Conservation (phyloP, 306 rosid species). For the Gastrolobium villosum region DNA sequence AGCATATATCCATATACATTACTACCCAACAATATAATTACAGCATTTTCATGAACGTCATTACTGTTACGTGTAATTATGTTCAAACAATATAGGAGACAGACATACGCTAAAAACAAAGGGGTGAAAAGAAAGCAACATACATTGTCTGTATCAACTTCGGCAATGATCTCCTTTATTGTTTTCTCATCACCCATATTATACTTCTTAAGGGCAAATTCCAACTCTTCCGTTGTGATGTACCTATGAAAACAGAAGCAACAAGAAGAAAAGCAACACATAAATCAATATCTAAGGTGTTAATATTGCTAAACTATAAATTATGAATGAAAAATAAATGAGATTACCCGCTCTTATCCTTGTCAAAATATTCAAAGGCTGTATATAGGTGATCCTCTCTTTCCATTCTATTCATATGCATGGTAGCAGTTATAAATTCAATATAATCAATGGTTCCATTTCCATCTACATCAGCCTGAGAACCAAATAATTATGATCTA, state of each 20-base stretch:
- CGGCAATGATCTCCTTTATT: constrained; percentile 95
- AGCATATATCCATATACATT: background rate
- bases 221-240: constrained; percentile 92
- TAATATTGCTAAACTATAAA: background rate
- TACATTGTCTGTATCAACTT: constrained; percentile 93
- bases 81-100: background rate
- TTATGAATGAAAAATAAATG: constrained; percentile 8
- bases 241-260: constrained; percentile 60
- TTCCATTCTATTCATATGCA: constrained; percentile 97
- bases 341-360: constrained; percentile 91
- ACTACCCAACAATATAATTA: background rate
- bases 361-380: constrained; percentile 93
- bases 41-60: constrained; percentile 9
- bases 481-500: constrained; percentile 42
- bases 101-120: background rate
- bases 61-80: background rate
- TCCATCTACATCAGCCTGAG: constrained; percentile 97
- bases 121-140: constrained; percentile 38
- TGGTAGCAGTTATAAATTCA: constrained; percentile 94
- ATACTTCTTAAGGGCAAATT: constrained; percentile 85
- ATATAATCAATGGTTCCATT: constrained; percentile 92
- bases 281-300: constrained; percentile 26
- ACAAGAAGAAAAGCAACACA: constrained; percentile 4
- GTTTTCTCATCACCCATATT: constrained; percentile 93
- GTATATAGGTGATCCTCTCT: constrained; percentile 91